Evolutionary conservation across 768 basidiomycete genomes (phyloP).

Genomic region (Kwoniella botswanensis): DNA sequence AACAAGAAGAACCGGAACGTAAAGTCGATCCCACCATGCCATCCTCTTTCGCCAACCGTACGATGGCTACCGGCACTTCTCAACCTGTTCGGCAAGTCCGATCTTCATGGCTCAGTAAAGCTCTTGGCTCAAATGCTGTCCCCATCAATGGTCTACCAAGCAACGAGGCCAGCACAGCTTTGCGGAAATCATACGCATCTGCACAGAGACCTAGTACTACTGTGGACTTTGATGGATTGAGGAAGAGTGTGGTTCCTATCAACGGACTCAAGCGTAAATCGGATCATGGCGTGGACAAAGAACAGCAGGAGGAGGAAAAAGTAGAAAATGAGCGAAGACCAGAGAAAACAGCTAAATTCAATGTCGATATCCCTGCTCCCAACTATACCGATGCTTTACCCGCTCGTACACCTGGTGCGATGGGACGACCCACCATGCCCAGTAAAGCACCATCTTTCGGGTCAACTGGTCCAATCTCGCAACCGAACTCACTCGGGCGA

Average conservation of each 20-base stretch:
- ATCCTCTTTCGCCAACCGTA: conserved; percentile 11
- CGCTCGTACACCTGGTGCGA: conserved; percentile 21
- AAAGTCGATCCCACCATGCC: conserved; percentile 23
- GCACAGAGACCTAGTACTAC: conserved; percentile 14
- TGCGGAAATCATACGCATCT: conserved; percentile 23
- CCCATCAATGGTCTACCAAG: conserved; percentile 18
- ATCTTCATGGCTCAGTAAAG: conserved; percentile 51
- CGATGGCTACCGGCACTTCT: not conserved
- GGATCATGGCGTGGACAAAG: conserved; percentile 30
- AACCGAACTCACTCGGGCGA: conserved; percentile 3
- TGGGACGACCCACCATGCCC: conserved; percentile 9
- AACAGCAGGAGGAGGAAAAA: conserved; percentile 28
- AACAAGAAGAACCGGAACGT: conserved; percentile 9
- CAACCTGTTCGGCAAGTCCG: conserved; percentile 44
- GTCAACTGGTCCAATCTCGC: not conserved
- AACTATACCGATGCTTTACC: conserved; percentile 5
- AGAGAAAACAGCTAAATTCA: conserved; percentile 38
- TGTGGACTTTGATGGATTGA: conserved; percentile 34
- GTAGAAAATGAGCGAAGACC: conserved; percentile 32
- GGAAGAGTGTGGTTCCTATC: conserved; percentile 42
- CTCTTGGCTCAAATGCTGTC: conserved; percentile 39
- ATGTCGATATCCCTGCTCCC: conserved; percentile 8
- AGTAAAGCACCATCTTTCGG: conserved; percentile 21
- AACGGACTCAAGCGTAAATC: conserved; percentile 50
- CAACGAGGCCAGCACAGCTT: not conserved